phyloP scores from a whole-genome alignment of 768 basidiomycete genomes.

The Lactifluus volemus region DNA sequence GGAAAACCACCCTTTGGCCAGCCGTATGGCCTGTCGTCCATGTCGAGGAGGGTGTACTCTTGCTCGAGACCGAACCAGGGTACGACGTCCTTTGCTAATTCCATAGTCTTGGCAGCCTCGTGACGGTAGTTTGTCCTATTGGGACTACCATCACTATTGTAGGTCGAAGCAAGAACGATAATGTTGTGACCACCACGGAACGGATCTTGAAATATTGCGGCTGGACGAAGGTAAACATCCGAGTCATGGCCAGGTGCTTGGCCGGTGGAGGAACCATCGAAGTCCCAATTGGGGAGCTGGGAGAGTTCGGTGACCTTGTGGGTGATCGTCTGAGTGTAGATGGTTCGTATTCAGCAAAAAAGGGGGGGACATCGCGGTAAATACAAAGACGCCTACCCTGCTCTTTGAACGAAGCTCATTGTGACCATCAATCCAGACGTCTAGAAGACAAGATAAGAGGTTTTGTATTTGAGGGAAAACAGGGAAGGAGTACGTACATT shows the following conservation, averaged over 20 bases:
- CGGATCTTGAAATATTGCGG: conserved; percentile 96
- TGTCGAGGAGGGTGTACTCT: conserved; percentile 96
- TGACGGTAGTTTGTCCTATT: conserved; percentile 96
- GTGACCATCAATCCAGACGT: conserved; percentile 98
- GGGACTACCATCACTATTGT: conserved; percentile 98
- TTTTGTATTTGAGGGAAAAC: conserved; percentile 5
- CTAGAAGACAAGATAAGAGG: conserved; percentile 34
- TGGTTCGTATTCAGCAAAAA: background rate
- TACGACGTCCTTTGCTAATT: conserved; percentile 63
- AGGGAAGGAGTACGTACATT: conserved; percentile 46
- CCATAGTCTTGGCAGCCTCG: conserved; percentile 92
- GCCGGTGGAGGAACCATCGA: conserved; percentile 96
- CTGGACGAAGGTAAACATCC: conserved; percentile 96
- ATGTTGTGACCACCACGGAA: conserved; percentile 99
- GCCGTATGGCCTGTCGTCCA: conserved; percentile 81
- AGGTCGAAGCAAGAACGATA: conserved; percentile 92
- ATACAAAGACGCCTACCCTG: conserved; percentile 44
- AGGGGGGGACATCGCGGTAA: background rate
- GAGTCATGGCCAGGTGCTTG: conserved; percentile 95
- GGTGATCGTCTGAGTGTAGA: conserved; percentile 59
- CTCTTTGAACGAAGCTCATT: conserved; percentile 94
- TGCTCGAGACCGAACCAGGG: conserved; percentile 99
- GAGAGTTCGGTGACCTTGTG: conserved; percentile 82
- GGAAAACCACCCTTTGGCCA: conserved; percentile 99
- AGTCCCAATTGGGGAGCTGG: conserved; percentile 96